Conservation (phyloP, 768 basidiomycete species). For the Amanita exitialis region DNA sequence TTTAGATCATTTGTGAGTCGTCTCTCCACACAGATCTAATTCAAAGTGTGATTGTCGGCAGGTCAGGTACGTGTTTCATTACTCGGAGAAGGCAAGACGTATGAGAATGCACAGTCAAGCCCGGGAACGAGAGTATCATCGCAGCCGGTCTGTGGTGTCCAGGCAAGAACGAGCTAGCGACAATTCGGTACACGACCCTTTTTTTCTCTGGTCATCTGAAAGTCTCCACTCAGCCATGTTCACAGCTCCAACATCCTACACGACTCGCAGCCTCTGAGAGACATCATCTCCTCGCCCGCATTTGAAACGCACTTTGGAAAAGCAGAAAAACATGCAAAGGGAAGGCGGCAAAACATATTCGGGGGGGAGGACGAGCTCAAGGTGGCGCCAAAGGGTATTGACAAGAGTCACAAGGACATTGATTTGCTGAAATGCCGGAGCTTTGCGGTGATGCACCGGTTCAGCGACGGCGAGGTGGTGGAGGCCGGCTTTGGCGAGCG, state of each 20-base stretch:
- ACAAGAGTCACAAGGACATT: slow-evolving; percentile 86
- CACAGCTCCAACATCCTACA: slow-evolving; percentile 52
- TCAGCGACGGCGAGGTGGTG: slow-evolving; percentile 68
- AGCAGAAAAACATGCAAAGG: slow-evolving; percentile 49
- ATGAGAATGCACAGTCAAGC: slow-evolving; percentile 35
- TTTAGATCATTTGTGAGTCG: slow-evolving; percentile 54
- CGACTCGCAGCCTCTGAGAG: slow-evolving; percentile 51
- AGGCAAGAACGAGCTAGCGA: slow-evolving; percentile 66
- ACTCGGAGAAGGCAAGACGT: neutral
- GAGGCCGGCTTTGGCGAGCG: slow-evolving; percentile 54
- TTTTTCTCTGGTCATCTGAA: neutral
- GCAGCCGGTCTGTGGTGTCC: slow-evolving; percentile 81
- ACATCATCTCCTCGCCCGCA: slow-evolving; percentile 51
- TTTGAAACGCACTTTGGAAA: slow-evolving; percentile 78
- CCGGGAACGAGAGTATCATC: slow-evolving; percentile 58
- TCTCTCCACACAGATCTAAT: slow-evolving; percentile 1
- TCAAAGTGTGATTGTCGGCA: slow-evolving; percentile 5
- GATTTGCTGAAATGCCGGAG: slow-evolving; percentile 82
- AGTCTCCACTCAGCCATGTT: neutral
- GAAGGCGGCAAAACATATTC: slow-evolving; percentile 68
- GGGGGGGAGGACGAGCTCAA: slow-evolving; percentile 85
- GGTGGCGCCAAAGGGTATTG: slow-evolving; percentile 83
- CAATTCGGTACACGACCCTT: slow-evolving; percentile 43
- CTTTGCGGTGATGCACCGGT: slow-evolving; percentile 57
- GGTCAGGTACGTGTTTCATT: slow-evolving; percentile 18